Conservation (phyloP, 1,139 yeast species). For the Scheffersomyces illinoinensis region DNA sequence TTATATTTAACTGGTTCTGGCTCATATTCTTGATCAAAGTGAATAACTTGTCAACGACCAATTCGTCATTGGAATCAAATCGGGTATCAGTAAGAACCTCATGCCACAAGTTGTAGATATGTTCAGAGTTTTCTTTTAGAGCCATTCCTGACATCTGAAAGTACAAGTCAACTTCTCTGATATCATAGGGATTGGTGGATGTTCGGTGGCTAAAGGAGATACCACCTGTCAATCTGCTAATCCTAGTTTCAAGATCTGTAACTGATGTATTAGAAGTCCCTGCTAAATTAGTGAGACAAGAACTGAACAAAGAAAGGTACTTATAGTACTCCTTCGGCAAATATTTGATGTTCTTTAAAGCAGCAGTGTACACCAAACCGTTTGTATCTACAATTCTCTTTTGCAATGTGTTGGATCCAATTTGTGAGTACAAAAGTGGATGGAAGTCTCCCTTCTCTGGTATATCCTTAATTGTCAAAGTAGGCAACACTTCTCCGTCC, state of each 20-base stretch:
- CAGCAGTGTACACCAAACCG: conserved; percentile 72
- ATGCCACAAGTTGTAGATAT: conserved; percentile 64
- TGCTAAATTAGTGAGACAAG: conserved; percentile 74
- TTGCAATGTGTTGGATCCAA: conserved; percentile 33
- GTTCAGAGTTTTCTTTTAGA: conserved; percentile 60
- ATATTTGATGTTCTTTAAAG: conserved; percentile 53
- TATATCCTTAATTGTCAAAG: conserved; percentile 72
- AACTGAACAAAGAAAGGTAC: conserved; percentile 74
- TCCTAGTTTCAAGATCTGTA: conserved; percentile 82
- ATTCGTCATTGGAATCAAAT: conserved; percentile 43
- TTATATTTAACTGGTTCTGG: conserved; percentile 73
- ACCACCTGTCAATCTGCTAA: conserved; percentile 86
- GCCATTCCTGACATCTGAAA: conserved; percentile 68
- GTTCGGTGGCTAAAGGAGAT: conserved; percentile 60
- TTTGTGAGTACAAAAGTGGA: conserved; percentile 30
- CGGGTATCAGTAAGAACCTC: conserved; percentile 72
- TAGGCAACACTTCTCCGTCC: conserved; percentile 78
- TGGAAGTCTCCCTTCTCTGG: conserved; percentile 53
- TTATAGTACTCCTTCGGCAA: conserved; percentile 64
- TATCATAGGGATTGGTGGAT: conserved; percentile 55
- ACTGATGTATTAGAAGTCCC: conserved; percentile 74
- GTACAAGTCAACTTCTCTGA: conserved; percentile 45
- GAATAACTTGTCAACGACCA: conserved; percentile 67
- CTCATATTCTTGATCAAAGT: conserved; percentile 73
- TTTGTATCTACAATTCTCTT: conserved; percentile 66